Evolutionary conservation across 371 early-diverging fungal species (phyloP), one percentile per base, ranked within the genome.

Genomic region (Gilbertella persicaria): DNA sequence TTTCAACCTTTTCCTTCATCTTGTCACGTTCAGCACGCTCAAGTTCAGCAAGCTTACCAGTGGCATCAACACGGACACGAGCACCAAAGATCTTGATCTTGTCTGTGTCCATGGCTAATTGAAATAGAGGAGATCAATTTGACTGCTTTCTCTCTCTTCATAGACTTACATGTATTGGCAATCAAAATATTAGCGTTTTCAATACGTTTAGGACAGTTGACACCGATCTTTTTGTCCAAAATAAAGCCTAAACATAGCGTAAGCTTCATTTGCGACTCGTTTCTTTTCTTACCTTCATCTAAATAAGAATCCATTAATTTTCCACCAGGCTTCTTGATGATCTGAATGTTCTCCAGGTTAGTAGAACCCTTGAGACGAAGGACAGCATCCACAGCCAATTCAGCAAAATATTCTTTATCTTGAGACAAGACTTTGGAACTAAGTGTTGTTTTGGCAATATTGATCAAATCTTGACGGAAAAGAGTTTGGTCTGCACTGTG

Each of bases 81-180:
- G 99, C 98, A 55, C 99, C 99, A 78, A 98, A 99, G 49, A 99
- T 93, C 84, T 99, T 99, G 76, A 99, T 95, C 76, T 99, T 99
- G 72, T 99, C 99, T 16, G 98, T 95, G 78, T 99, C 99, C 97
- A 99, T 96, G 45, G 98, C 92, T 86, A 71, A 35, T 30, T 1
- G 45, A 12, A 36, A 45, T 19, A 39, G 7, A 43, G n/a, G n/a
- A n/a, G n/a, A n/a, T n/a, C n/a, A n/a, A n/a, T 33, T 19, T 47
- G 10, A 42, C 51, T 35, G 8, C 44, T 21, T 20, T 14, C 36
- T 45, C 17, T 25, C 17, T 26, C 8, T 16, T 8, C 9, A 23
- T 13, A 5, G 7, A 74, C 81, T 74, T 80, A 91, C 93, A 90
- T 57, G 99, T 99, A 71, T 99, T 99, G 65, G 98, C 99, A 73